Conservation (phyloP, 2,329 filamentous ascomycete species). For the Beauveria caledonica region DNA sequence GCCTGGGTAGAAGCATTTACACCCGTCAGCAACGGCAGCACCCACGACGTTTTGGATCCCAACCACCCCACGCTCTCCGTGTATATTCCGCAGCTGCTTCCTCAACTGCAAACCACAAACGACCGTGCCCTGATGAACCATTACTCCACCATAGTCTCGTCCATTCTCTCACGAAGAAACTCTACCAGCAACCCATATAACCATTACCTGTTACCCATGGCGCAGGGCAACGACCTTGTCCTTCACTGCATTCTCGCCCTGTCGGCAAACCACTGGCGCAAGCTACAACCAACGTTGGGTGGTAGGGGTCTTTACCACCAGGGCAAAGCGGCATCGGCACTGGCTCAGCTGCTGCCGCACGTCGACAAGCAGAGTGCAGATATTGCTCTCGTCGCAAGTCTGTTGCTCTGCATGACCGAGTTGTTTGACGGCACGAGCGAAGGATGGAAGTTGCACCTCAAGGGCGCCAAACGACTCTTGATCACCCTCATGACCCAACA, state of each 20-base stretch:
- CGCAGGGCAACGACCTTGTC: conserved; percentile 24
- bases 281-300: conserved; percentile 23
- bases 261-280: conserved; percentile 28
- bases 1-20: conserved; percentile 20
- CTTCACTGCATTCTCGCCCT: conserved; percentile 26
- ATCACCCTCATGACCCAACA: conserved; percentile 23
- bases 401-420: conserved; percentile 34
- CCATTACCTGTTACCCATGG: conserved; percentile 25
- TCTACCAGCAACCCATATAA: conserved; percentile 24
- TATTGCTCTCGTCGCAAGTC: conserved; percentile 30
- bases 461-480: conserved; percentile 32
- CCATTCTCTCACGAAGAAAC: conserved; percentile 24
- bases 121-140: conserved; percentile 28
- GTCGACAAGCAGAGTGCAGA: conserved; percentile 24
- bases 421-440: conserved; percentile 33
- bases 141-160: conserved; percentile 26
- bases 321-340: conserved; percentile 23
- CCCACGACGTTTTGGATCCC: conserved; percentile 17
- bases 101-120: conserved; percentile 21
- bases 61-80: conserved; percentile 18
- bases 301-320: conserved; percentile 24
- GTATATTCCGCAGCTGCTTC: conserved; percentile 23
- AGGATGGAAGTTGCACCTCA: conserved; percentile 34
- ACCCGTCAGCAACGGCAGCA: conserved; percentile 19
- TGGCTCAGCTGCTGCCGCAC: conserved; percentile 26